Evolutionary conservation across 345 rosid species (phyloP), one percentile per base, ranked within the genome.

Genomic region (Populus euphratica): DNA sequence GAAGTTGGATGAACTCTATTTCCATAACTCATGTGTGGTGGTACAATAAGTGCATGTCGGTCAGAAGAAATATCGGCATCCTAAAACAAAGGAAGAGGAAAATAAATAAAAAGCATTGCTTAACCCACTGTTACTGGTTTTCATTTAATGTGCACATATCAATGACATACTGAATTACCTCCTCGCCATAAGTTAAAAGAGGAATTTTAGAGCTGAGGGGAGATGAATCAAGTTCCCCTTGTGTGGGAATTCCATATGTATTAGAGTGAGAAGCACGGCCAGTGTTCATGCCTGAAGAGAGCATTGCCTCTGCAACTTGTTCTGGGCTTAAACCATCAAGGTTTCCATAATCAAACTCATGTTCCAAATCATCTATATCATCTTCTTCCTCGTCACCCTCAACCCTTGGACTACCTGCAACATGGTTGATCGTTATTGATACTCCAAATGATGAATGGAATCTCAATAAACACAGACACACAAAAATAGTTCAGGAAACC

Each of bases 351-450:
- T 93, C 89, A 69, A 93, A 96, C 85, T 93, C 98, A 73, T 96
- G 88, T 79, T 96, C 97, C 81, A 96, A 74, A 88, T 92, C 99
- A 85, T 95, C 98, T 77, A 83, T 89, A 78, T 85, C 98, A 63
- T 95, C 99, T 84, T 94, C 98, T 68, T 96, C 99, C 79, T 93
- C 99, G 76, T 95, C 99, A 33, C 98, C 99, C 77, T 91, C 96
- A 73, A 95, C 98, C 73, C 99, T 84, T 54, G 98, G 98, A 83
- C 93, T 90, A 76, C 99, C 99, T 95, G 91, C 47, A 74, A 78
- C 59, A 74, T 43, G 63, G 65, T 68, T 41, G 72, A 20, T 16
- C 47, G 73, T 76, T 81, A 83, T 38, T 61, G 68, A 23, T 14
- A 39, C 33, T 16, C 52, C 25, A 17, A 59, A 71, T n/a, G 44